phyloP scores from a whole-genome alignment of 352 stramenopile species.

The Globisporangium heterothallicum region DNA sequence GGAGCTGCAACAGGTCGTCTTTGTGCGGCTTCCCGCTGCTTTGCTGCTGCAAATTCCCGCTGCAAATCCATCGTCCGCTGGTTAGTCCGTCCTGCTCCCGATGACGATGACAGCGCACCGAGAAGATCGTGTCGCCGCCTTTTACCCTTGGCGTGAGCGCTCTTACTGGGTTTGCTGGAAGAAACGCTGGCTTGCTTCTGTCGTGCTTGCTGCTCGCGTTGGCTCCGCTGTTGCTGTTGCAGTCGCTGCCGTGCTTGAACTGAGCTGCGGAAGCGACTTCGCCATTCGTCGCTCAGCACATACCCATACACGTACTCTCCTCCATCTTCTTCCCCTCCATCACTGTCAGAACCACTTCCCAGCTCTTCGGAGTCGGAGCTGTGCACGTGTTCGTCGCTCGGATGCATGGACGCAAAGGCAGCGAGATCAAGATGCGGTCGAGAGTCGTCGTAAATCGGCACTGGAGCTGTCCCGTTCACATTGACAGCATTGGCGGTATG shows the following conservation, averaged over 20 bases:
- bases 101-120: background rate
- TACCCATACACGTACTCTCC: slow-evolving; percentile 68
- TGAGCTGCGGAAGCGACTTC: slow-evolving; percentile 30
- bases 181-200: background rate
- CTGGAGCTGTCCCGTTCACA: background rate
- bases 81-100: slow-evolving; percentile 6
- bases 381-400: too few relatives aligned
- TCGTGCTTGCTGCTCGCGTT: slow-evolving; percentile 4
- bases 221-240: slow-evolving; percentile 12
- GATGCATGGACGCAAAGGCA: background rate
- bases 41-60: slow-evolving; percentile 33
- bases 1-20: slow-evolving; percentile 19
- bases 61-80: slow-evolving; percentile 32
- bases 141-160: background rate
- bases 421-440: too few relatives aligned
- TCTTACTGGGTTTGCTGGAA: background rate
- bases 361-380: background rate
- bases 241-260: slow-evolving; percentile 12
- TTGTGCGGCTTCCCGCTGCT: slow-evolving; percentile 23
- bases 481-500: background rate
- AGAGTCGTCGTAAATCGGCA: too few relatives aligned
- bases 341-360: background rate
- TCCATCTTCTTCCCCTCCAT: slow-evolving; percentile 10
- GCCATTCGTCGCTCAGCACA: slow-evolving; percentile 72
- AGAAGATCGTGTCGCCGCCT: slow-evolving; percentile 2